Evolutionary conservation across 345 rosid genomes (phyloP), one percentile per base, ranked within the genome.

Genomic region (Gossypium australe): DNA sequence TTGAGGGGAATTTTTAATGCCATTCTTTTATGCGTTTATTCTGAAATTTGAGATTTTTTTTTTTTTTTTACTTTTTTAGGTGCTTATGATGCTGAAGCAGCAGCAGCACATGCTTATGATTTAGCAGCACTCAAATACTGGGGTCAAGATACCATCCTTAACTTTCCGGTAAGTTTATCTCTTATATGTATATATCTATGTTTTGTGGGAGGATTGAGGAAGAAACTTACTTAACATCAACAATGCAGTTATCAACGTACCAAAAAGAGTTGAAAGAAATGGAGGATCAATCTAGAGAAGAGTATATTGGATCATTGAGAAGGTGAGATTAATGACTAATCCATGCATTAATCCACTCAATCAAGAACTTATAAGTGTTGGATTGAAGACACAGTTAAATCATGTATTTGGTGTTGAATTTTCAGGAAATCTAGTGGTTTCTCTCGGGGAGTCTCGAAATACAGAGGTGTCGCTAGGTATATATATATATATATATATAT

Each of bases 91-190:
- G 87, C 91, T 61, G 98, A 95, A 85, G 93, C 77, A 80, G 92
- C 96, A 7, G 99, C 96, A 2, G 99, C 97, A 78, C 99, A 85
- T 84, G 94, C 98, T 13, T 93, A 93, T 79, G 99, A 95, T 85
- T 84, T 95, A 80, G 98, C 99, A 8, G 99, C 99, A 80, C 80
- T 95, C 76, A 95, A 91, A 77, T 95, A 90, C 34, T 95, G 99
- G 98, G 98, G 98, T 68, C 90, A 57, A 11, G 92, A 91, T 18
- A 89, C 98, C 44, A 87, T 87, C 73, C 96, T 95, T 73, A 95
- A 95, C 80, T 91, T 91, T 75, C 92, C 98, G 25, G 99, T 95
- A 85, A 57, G 7, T 11, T 45, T 10, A 1, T 45, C 5, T 43
- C 38, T 20, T 12, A 2, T 20, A 56, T 20, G 9, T 11, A n/a